Percentiles rank a stretch among this genome's conserved stretches.
These are phyloP conservation scores for Oleoguttula mirabilis DNA, from an alignment of 495 filamentous ascomycete species.

Conservation along the genomic window DNA sequence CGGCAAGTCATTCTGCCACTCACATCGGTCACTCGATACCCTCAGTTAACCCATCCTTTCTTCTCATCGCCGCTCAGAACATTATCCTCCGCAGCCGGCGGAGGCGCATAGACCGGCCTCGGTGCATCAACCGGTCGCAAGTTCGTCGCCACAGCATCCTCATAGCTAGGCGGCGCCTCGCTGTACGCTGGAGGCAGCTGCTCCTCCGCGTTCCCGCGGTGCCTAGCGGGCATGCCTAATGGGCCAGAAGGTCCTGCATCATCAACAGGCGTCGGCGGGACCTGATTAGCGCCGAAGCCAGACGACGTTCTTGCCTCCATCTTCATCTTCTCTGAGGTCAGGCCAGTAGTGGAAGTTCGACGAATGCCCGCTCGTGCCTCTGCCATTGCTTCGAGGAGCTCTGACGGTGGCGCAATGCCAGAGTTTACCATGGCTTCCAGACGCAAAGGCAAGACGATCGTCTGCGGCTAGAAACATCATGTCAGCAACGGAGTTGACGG, in stretches of 20 bases:
- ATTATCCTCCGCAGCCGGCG: conserved; percentile 27
- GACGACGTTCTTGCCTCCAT: conserved; percentile 17
- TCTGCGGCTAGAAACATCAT: conserved; percentile 59
- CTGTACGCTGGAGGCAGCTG: conserved; percentile 21
- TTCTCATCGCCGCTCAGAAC: conserved; percentile 16
- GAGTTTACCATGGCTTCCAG: conserved; percentile 75
- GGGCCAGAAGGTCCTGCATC: background rate
- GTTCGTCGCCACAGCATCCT: conserved; percentile 73
- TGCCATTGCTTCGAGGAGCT: conserved; percentile 58
- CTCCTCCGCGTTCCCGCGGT: background rate
- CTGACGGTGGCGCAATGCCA: conserved; percentile 73
- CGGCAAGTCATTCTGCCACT: too few species aligned
- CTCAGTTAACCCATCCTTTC: conserved; percentile 11
- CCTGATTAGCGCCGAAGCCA: conserved; percentile 6
- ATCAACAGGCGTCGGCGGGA: conserved; percentile 4
- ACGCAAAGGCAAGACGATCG: conserved; percentile 60
- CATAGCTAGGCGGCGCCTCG: conserved; percentile 35
- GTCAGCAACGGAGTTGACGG: too few species aligned
- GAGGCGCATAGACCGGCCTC: conserved; percentile 51
- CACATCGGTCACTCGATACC: background rate
- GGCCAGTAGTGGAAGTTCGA: conserved; percentile 24
- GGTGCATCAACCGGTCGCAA: conserved; percentile 54
- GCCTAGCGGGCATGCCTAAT: conserved; percentile 1
- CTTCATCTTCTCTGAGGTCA: conserved; percentile 13
- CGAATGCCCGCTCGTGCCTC: conserved; percentile 16